Evolutionary conservation across 345 rosid genomes (phyloP).

Genomic region (Laguncularia racemosa): DNA sequence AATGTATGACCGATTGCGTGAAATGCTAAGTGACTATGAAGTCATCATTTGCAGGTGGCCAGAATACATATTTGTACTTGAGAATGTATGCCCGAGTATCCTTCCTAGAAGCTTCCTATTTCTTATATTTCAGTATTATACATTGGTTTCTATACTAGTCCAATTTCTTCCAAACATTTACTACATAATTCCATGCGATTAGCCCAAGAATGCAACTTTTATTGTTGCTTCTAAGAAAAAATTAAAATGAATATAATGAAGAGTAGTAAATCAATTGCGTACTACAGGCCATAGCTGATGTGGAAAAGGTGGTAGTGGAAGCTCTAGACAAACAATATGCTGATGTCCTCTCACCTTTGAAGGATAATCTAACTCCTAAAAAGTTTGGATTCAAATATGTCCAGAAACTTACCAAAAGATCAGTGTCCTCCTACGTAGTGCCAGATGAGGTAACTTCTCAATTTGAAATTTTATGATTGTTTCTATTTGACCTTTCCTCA

Average conservation of each 20-base stretch:
- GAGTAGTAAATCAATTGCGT: background rate
- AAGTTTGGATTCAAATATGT: constrained; percentile 90
- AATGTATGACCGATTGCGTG: constrained; percentile 79
- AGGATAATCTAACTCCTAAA: constrained; percentile 83
- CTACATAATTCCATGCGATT: background rate
- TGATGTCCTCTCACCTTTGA: constrained; percentile 80
- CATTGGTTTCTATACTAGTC: background rate
- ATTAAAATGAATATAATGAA: constrained; percentile 1
- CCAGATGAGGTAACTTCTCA: constrained; percentile 71
- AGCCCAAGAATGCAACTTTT: background rate
- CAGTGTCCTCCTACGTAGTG: constrained; percentile 61
- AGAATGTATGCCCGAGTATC: constrained; percentile 51
- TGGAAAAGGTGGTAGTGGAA: constrained; percentile 87
- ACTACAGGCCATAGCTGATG: constrained; percentile 82
- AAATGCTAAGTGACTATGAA: constrained; percentile 71
- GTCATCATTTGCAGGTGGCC: constrained; percentile 97
- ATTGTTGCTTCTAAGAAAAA: background rate
- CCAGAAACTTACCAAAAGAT: constrained; percentile 76
- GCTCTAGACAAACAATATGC: constrained; percentile 96
- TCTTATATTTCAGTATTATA: no score
- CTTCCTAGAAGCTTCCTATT: background rate
- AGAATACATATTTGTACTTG: constrained; percentile 81
- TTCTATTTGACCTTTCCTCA: background rate
- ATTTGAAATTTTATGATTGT: constrained; percentile 1
- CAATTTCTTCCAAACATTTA: background rate